phyloP scores from a whole-genome alignment of 257 asterid species.

The Orobanche coerulescens region DNA sequence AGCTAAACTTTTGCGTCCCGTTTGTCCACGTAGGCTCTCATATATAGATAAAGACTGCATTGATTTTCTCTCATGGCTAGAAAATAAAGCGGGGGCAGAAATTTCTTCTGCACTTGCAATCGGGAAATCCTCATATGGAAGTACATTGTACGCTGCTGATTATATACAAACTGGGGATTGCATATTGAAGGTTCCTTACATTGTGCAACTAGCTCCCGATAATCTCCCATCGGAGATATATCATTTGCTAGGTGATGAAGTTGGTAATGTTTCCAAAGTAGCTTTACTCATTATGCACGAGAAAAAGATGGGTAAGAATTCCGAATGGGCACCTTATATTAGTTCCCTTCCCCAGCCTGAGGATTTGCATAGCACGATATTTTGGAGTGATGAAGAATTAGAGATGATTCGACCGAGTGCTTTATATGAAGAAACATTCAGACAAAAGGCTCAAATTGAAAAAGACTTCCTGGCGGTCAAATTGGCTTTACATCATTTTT shows the following conservation, averaged over 20 bases:
- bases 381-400: constrained; percentile 69
- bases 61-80: constrained; percentile 72
- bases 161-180: constrained; percentile 50
- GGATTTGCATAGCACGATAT: constrained; percentile 60
- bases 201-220: constrained; percentile 61
- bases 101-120: constrained; percentile 59
- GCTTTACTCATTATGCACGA: constrained; percentile 63
- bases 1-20: not conserved
- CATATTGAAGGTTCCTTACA: constrained; percentile 60
- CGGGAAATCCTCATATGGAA: constrained; percentile 57
- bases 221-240: constrained; percentile 49
- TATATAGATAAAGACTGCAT: constrained; percentile 30
- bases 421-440: constrained; percentile 53
- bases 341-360: constrained; percentile 44
- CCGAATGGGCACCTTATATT: constrained; percentile 77
- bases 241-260: constrained; percentile 43
- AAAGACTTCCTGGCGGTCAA: constrained; percentile 46
- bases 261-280: constrained; percentile 57
- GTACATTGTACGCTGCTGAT: constrained; percentile 53
- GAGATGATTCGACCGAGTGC: constrained; percentile 53
- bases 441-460: constrained; percentile 44
- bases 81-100: constrained; percentile 42
- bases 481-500: constrained; percentile 35
- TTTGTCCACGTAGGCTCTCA: constrained; percentile 19
- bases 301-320: constrained; percentile 45